phyloP scores from a whole-genome alignment of 805 yeast genomes.

The Yamadazyma sp. region DNA sequence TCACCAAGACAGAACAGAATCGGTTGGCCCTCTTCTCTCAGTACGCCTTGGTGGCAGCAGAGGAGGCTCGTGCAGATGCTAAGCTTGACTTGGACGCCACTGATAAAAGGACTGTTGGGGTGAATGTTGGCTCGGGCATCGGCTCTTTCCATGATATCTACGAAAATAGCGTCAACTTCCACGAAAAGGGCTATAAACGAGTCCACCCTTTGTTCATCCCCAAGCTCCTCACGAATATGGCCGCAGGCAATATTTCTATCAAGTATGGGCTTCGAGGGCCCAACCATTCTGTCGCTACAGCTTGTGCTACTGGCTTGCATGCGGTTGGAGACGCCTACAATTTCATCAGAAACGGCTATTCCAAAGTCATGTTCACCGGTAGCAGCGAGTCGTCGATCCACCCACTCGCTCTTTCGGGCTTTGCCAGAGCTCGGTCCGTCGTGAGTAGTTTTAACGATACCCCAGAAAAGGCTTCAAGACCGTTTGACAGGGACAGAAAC shows the following conservation, averaged over 20 bases:
- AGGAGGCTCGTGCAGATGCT: conserved; percentile 76
- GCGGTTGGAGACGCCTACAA: conserved; percentile 91
- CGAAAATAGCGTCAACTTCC: conserved; percentile 57
- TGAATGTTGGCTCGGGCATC: conserved; percentile 90
- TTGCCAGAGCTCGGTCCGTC: conserved; percentile 83
- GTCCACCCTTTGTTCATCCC: conserved; percentile 90
- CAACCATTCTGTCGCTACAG: conserved; percentile 84
- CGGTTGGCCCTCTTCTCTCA: conserved; percentile 73
- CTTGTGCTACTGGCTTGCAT: conserved; percentile 96
- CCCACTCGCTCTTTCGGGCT: conserved; percentile 86
- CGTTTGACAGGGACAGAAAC: conserved; percentile 73
- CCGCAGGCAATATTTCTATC: conserved; percentile 87
- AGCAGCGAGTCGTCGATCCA: conserved; percentile 86
- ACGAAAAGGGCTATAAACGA: conserved; percentile 52
- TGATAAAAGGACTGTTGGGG: conserved; percentile 52
- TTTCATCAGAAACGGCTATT: conserved; percentile 75
- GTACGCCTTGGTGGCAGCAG: conserved; percentile 73
- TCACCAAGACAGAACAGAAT: conserved; percentile 51
- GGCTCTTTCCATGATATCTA: conserved; percentile 79
- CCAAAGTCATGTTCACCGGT: conserved; percentile 90
- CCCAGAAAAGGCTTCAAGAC: conserved; percentile 74
- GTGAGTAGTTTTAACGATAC: conserved; percentile 59
- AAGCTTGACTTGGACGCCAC: conserved; percentile 39
- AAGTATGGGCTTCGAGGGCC: conserved; percentile 79
- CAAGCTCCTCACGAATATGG: conserved; percentile 83